These are phyloP conservation scores for Colletotrichum chrysophilum DNA, from an alignment of 2,329 filamentous ascomycete species.

Conservation along the genomic window DNA sequence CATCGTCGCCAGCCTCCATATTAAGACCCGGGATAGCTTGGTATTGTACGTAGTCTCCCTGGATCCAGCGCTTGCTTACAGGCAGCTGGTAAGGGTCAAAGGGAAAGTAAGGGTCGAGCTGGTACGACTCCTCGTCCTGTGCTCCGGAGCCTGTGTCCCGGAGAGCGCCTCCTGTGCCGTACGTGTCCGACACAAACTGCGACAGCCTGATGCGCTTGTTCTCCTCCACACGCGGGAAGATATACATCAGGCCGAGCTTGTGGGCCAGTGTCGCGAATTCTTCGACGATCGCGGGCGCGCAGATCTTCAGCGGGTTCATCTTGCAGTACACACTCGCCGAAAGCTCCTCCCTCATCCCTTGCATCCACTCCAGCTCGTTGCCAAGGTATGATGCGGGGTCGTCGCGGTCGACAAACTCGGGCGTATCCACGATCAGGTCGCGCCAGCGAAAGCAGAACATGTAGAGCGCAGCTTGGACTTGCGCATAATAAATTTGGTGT, in stretches of 20 bases:
- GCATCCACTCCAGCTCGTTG: conserved; percentile 80
- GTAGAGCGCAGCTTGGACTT: conserved; percentile 89
- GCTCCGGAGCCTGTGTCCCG: conserved; percentile 56
- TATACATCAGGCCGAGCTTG: conserved; percentile 86
- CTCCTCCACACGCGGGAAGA: conserved; percentile 85
- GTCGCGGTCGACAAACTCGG: conserved; percentile 66
- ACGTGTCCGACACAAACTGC: conserved; percentile 66
- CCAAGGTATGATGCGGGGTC: conserved; percentile 65
- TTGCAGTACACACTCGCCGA: conserved; percentile 82
- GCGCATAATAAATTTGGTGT: conserved; percentile 85
- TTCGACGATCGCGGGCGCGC: conserved; percentile 85
- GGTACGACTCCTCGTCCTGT: conserved; percentile 78
- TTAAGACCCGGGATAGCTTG: conserved; percentile 74
- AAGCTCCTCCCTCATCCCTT: conserved; percentile 75
- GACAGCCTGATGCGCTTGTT: conserved; percentile 90
- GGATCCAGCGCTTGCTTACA: conserved; percentile 85
- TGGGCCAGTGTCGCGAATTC: conserved; percentile 90
- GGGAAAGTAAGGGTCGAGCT: conserved; percentile 94
- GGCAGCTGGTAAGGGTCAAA: conserved; percentile 97
- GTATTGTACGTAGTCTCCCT: conserved; percentile 84
- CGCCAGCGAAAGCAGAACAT: conserved; percentile 99
- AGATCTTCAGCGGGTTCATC: conserved; percentile 95
- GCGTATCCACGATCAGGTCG: conserved; percentile 74
- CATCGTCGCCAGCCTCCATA: conserved; percentile 59
- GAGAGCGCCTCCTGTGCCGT: conserved; percentile 59